Evolutionary conservation across 169 alveolate species (phyloP).

Genomic region (Plasmodium inui): DNA sequence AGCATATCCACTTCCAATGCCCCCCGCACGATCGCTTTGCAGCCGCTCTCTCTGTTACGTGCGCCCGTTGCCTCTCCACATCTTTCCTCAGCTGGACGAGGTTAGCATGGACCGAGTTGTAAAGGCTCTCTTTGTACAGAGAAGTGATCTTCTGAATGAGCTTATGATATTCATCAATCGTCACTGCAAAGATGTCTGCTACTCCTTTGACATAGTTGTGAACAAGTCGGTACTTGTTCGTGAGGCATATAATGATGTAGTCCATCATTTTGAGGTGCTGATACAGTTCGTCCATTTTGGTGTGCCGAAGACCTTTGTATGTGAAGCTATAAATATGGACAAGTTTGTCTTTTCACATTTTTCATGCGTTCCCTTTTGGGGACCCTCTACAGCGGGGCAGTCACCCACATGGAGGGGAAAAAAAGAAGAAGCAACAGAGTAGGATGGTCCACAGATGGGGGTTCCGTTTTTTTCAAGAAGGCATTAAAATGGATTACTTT

Average conservation of each 20-base stretch:
- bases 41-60: conserved; percentile 11
- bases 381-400: background rate
- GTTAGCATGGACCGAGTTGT: conserved; percentile 59
- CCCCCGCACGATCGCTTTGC: background rate
- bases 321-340: background rate
- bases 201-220: conserved; percentile 23
- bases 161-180: conserved; percentile 40
- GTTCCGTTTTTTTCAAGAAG: background rate
- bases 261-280: conserved; percentile 56
- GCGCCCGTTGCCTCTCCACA: conserved; percentile 29
- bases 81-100: conserved; percentile 13
- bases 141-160: conserved; percentile 32
- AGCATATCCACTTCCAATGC: no score
- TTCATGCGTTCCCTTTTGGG: background rate
- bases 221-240: conserved; percentile 36
- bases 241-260: conserved; percentile 47
- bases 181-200: conserved; percentile 7
- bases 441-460: background rate
- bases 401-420: background rate
- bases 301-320: background rate
- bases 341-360: background rate
- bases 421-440: background rate
- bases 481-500: background rate
- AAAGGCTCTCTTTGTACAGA: conserved; percentile 25
- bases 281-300: conserved; percentile 66